Percentiles rank a stretch among this genome's conserved stretches.
phyloP scores from a whole-genome alignment of 805 yeast genomes.

The Yarrowia bubula region DNA sequence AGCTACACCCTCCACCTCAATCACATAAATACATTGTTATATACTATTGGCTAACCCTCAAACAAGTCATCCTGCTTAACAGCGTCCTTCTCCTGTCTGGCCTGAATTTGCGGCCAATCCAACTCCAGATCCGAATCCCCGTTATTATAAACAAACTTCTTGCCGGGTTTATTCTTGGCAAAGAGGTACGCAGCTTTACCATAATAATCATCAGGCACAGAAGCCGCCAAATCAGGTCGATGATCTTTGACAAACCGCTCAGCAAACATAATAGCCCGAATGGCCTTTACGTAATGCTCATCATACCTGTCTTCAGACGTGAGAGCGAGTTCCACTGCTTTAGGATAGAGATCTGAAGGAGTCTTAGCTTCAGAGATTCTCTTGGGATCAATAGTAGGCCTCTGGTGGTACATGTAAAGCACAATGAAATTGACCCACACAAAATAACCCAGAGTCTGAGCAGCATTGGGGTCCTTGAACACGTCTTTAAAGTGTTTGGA shows the following conservation, averaged over 20 bases:
- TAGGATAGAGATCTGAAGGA: slow-evolving; percentile 29
- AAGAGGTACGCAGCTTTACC: slow-evolving; percentile 31
- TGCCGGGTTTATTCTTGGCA: slow-evolving; percentile 22
- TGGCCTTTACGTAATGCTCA: slow-evolving; percentile 32
- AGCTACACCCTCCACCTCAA: no score
- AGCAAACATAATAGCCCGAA: slow-evolving; percentile 32
- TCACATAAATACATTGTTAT: no score
- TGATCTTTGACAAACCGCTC: slow-evolving; percentile 29
- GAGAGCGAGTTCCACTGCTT: slow-evolving; percentile 31
- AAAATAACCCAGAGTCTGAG: slow-evolving; percentile 23
- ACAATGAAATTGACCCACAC: slow-evolving; percentile 30
- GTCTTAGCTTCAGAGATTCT: slow-evolving; percentile 27
- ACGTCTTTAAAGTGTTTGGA: slow-evolving; percentile 23
- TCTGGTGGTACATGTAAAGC: slow-evolving; percentile 30
- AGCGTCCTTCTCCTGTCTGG: not conserved
- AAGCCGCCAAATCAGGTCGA: not conserved
- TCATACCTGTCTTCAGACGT: slow-evolving; percentile 29
- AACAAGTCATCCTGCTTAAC: not conserved
- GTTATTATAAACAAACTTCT: slow-evolving; percentile 4
- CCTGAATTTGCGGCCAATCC: not conserved
- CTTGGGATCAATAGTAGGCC: slow-evolving; percentile 30
- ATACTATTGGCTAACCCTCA: not conserved
- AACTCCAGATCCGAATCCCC: not conserved
- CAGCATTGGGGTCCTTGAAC: slow-evolving; percentile 28
- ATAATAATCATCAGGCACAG: slow-evolving; percentile 29